These are phyloP conservation scores for Coix lacrymajobi DNA, from an alignment of 176 grass and related monocot genomes.

Conservation along the genomic window DNA sequence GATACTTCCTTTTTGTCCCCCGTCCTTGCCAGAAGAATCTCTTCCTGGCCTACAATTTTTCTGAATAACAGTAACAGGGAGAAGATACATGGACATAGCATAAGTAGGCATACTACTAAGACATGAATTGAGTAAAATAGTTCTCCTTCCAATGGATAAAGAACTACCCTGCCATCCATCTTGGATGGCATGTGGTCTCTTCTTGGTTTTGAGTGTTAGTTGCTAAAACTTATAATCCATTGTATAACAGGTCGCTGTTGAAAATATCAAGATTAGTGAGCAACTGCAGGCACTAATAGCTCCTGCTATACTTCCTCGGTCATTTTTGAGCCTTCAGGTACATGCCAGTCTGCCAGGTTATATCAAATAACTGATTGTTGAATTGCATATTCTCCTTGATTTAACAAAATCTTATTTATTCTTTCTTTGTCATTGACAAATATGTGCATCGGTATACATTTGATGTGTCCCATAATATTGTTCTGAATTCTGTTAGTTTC, in stretches of 20 bases:
- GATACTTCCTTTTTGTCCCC: no score
- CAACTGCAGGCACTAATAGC: slow-evolving; percentile 88
- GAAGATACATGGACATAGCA: no score
- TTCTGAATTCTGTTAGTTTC: slow-evolving; percentile 7
- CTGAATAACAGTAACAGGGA: no score
- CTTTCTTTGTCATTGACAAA: not conserved
- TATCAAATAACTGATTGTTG: not conserved
- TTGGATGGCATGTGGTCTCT: no score
- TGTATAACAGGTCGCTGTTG: slow-evolving; percentile 54
- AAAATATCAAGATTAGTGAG: slow-evolving; percentile 90
- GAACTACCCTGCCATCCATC: no score
- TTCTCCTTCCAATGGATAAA: no score
- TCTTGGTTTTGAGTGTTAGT: not conserved
- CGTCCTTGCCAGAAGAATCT: no score
- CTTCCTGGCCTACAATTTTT: no score
- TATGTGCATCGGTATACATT: not conserved
- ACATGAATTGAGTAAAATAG: no score
- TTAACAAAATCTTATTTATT: not conserved
- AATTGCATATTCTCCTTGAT: not conserved
- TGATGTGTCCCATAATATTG: not conserved
- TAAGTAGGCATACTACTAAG: no score
- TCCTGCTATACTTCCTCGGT: slow-evolving; percentile 88
- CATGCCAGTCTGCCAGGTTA: slow-evolving; percentile 18
- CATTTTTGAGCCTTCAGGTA: slow-evolving; percentile 88
- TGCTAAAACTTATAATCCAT: slow-evolving; percentile 2